These are phyloP conservation scores for Aphanoascus verrucosus DNA, from an alignment of 2,329 filamentous ascomycete genomes.

Conservation along the genomic window DNA sequence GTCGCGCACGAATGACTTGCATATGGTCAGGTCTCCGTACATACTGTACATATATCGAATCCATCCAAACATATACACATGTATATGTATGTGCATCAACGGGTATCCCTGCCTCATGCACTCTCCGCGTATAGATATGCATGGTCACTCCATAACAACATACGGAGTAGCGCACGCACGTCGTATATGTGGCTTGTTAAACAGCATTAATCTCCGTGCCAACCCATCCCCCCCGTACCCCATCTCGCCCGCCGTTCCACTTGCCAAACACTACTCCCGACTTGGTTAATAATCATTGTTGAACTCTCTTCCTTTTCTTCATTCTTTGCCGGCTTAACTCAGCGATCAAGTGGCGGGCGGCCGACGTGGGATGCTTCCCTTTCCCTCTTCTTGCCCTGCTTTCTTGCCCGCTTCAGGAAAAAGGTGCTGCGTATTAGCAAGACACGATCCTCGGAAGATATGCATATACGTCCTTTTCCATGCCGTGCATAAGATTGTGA, in stretches of 20 bases:
- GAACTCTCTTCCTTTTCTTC: background rate
- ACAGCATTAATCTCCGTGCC: constrained; percentile 10
- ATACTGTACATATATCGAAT: background rate
- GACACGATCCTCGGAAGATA: no score
- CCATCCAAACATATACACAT: background rate
- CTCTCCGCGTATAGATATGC: background rate
- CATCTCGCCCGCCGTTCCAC: constrained; percentile 1
- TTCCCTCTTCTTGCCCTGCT: no score
- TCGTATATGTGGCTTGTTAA: constrained; percentile 1
- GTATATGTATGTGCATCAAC: no score
- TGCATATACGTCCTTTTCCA: no score
- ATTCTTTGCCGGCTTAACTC: background rate
- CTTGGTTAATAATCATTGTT: background rate
- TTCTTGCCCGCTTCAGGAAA: no score
- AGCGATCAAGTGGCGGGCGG: background rate
- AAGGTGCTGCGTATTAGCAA: no score
- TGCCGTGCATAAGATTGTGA: no score
- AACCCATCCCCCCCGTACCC: background rate
- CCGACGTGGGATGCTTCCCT: no score
- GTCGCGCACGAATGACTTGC: constrained; percentile 4
- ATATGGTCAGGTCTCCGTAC: constrained; percentile 6
- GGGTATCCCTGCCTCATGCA: constrained; percentile 1
- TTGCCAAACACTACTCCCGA: background rate
- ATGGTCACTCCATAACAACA: background rate
- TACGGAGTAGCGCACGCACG: no score